A percentile compares a stretch with the other conserved stretches of the same genome.
These are phyloP conservation scores for Penicillium robsamsonii DNA, from an alignment of 495 filamentous ascomycete genomes.

Conservation along the genomic window DNA sequence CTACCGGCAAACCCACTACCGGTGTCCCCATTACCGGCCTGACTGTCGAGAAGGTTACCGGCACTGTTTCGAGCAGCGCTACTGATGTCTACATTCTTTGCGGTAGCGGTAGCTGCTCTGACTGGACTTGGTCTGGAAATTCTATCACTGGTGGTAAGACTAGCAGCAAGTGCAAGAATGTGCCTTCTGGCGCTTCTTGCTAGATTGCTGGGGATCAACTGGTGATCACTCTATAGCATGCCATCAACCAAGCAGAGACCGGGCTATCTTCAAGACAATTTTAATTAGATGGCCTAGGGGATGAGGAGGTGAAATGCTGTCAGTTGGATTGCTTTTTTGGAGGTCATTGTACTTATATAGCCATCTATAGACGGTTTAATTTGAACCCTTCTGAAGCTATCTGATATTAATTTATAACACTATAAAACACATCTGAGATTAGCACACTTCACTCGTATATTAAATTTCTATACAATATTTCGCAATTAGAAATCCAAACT, in stretches of 20 bases:
- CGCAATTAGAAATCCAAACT: constrained; percentile 1
- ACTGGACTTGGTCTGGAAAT: constrained; percentile 51
- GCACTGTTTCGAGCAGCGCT: constrained; percentile 44
- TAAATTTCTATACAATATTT: background rate
- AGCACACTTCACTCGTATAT: background rate
- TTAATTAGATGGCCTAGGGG: background rate
- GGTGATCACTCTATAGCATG: background rate
- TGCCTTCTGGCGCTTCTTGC: constrained; percentile 44
- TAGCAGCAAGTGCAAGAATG: constrained; percentile 41
- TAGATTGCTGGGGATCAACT: constrained; percentile 18
- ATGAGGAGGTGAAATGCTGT: background rate
- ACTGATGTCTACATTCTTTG: constrained; percentile 56
- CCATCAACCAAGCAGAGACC: background rate
- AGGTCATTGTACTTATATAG: background rate
- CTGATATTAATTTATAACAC: background rate
- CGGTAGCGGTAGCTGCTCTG: constrained; percentile 39
- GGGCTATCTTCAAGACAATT: background rate
- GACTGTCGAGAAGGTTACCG: constrained; percentile 51
- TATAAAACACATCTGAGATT: background rate
- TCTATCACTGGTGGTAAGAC: constrained; percentile 47
- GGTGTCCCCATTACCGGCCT: constrained; percentile 62
- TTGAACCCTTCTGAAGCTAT: background rate
- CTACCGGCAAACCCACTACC: constrained; percentile 57
- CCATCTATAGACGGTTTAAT: background rate
- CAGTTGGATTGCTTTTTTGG: background rate